These are phyloP conservation scores for Neospermospora avenae DNA, from an alignment of 2,329 filamentous ascomycete species.

Conservation along the genomic window DNA sequence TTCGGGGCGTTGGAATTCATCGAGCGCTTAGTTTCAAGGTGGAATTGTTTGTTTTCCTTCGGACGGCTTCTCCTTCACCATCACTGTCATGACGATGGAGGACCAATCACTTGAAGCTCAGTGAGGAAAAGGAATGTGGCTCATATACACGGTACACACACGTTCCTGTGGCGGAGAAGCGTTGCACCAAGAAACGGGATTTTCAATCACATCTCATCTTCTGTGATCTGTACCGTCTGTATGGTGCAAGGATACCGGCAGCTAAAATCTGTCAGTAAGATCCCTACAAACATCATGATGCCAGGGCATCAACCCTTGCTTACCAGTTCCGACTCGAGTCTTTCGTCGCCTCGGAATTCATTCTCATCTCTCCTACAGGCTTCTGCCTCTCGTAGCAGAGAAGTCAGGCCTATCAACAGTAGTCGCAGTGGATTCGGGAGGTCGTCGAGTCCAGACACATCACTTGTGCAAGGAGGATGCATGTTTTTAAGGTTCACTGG, in stretches of 20 bases:
- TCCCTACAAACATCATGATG: slow-evolving; percentile 17
- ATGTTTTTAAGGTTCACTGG: neutral
- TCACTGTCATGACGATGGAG: neutral
- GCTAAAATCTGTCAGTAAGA: slow-evolving; percentile 17
- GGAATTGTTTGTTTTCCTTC: neutral
- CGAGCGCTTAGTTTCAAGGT: neutral
- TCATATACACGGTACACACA: neutral
- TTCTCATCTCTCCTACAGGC: neutral
- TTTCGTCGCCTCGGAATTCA: neutral
- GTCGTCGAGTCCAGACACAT: neutral
- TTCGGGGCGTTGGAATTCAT: neutral
- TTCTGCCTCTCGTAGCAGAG: too few relatives aligned
- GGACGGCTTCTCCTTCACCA: neutral
- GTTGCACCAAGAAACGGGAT: neutral
- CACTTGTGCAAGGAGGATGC: slow-evolving; percentile 2
- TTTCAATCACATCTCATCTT: neutral
- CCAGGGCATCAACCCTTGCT: neutral
- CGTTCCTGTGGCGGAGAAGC: neutral
- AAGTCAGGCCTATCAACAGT: neutral
- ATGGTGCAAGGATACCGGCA: slow-evolving; percentile 25
- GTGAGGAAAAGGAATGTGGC: neutral
- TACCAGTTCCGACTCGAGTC: neutral
- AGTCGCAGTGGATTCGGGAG: too few relatives aligned
- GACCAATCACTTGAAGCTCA: neutral
- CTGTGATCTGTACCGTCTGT: neutral